phyloP scores from a whole-genome alignment of 2,329 filamentous ascomycete genomes.

The Claviceps spartinae region DNA sequence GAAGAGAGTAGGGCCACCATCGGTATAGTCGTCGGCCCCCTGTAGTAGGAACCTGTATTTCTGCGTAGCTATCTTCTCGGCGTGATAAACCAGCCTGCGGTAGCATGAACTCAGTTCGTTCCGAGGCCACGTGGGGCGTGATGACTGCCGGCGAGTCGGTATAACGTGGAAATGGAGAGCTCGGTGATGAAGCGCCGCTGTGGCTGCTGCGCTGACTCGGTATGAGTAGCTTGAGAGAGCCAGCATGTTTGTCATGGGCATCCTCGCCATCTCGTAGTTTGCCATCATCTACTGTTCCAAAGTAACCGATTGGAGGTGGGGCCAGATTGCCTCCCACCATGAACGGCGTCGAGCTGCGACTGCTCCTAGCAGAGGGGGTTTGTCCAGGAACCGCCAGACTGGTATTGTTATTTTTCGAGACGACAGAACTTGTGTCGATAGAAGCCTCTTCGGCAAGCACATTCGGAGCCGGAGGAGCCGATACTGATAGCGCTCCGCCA shows the following conservation, averaged over 20 bases:
- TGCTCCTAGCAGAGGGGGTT: slow-evolving; percentile 2
- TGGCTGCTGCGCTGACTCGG: slow-evolving; percentile 29
- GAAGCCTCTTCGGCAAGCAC: not conserved
- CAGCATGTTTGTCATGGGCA: slow-evolving; percentile 7
- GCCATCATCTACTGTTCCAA: slow-evolving; percentile 4
- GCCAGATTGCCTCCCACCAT: slow-evolving; percentile 28
- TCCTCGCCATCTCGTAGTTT: not conserved
- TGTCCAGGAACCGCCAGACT: slow-evolving; percentile 6
- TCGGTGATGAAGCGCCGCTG: slow-evolving; percentile 33
- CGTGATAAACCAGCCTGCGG: slow-evolving; percentile 24
- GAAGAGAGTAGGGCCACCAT: slow-evolving; percentile 70
- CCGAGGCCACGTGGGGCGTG: slow-evolving; percentile 25
- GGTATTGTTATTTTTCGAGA: not conserved
- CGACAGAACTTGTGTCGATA: not conserved
- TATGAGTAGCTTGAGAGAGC: slow-evolving; percentile 30
- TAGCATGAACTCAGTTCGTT: slow-evolving; percentile 42
- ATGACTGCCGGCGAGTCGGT: slow-evolving; percentile 41
- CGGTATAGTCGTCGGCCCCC: slow-evolving; percentile 32
- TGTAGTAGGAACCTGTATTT: slow-evolving; percentile 25
- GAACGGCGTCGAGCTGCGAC: slow-evolving; percentile 15
- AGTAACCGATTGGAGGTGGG: slow-evolving; percentile 22
- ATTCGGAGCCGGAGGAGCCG: not conserved
- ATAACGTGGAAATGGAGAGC: slow-evolving; percentile 56
- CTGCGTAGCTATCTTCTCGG: slow-evolving; percentile 34
- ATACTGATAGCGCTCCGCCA: slow-evolving; percentile 1